These are phyloP conservation scores for Pestalotiopsis sp. DNA, from an alignment of 2,329 filamentous ascomycete species.

Conservation along the genomic window DNA sequence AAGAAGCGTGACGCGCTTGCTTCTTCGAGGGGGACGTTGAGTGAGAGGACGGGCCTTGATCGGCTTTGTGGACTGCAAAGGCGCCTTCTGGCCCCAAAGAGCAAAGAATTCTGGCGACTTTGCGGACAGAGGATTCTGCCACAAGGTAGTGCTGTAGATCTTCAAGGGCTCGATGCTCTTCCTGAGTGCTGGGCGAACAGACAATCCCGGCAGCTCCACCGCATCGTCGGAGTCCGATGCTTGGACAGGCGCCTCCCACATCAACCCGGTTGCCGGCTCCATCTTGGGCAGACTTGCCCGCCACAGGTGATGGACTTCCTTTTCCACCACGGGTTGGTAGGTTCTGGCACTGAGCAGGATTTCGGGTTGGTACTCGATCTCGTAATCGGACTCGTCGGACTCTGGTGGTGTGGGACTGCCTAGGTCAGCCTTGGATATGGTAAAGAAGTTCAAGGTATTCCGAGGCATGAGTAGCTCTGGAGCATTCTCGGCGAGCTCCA, in stretches of 20 bases:
- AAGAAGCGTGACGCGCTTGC: conserved; percentile 59
- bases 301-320: conserved; percentile 24
- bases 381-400: conserved; percentile 49
- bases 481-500: conserved; percentile 45
- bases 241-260: conserved; percentile 24
- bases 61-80: conserved; percentile 21
- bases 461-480: conserved; percentile 38
- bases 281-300: conserved; percentile 16
- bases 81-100: conserved; percentile 27
- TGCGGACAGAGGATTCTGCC: conserved; percentile 32
- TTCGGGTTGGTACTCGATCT: conserved; percentile 26
- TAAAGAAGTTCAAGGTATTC: conserved; percentile 41
- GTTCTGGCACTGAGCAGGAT: conserved; percentile 12
- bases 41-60: conserved; percentile 45
- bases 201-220: conserved; percentile 31
- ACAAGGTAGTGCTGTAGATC: conserved; percentile 41
- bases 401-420: conserved; percentile 59
- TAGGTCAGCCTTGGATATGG: conserved; percentile 41
- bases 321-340: conserved; percentile 10
- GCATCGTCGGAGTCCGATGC: conserved; percentile 4
- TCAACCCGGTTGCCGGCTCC: conserved; percentile 15
- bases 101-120: conserved; percentile 14
- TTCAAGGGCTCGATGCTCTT: conserved; percentile 34
- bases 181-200: conserved; percentile 37
- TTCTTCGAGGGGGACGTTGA: conserved; percentile 56